Evolutionary conservation across 2,329 filamentous ascomycete genomes (phyloP).

Genomic region (Mariannaea elegans): DNA sequence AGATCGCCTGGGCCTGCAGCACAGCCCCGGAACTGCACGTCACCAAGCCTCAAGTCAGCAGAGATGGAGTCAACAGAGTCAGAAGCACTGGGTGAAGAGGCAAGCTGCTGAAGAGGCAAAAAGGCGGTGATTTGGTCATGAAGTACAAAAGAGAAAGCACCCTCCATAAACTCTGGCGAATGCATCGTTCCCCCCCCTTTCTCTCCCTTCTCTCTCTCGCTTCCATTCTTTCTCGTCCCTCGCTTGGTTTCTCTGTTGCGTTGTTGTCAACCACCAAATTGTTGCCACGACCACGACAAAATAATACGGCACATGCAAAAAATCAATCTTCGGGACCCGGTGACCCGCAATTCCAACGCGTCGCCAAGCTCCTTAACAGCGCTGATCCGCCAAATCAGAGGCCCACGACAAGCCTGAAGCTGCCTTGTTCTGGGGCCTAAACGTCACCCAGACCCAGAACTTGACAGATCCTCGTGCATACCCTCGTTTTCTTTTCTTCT

Average conservation of each 20-base stretch:
- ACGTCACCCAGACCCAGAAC: conserved; percentile 20
- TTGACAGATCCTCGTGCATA: neutral
- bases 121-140: neutral
- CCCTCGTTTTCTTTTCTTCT: conserved; percentile 1
- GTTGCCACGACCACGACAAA: conserved; percentile 17
- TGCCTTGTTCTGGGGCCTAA: conserved; percentile 19
- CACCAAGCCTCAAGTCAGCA: conserved; percentile 35
- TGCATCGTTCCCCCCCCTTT: neutral
- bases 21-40: conserved; percentile 41
- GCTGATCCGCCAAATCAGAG: conserved; percentile 30
- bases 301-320: neutral
- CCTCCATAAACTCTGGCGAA: neutral
- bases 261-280: conserved; percentile 7
- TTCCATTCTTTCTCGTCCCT: conserved; percentile 12
- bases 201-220: conserved; percentile 12
- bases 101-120: neutral
- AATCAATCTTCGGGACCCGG: neutral
- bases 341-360: conserved; percentile 33
- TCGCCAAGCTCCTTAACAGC: conserved; percentile 16
- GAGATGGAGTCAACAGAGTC: conserved; percentile 4
- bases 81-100: neutral
- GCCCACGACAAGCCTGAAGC: conserved; percentile 14
- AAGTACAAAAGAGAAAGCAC: conserved; percentile 19
- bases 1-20: conserved; percentile 28
- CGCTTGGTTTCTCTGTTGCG: conserved; percentile 20